Conservation (phyloP, 306 rosid species). For the Prunus mume region DNA sequence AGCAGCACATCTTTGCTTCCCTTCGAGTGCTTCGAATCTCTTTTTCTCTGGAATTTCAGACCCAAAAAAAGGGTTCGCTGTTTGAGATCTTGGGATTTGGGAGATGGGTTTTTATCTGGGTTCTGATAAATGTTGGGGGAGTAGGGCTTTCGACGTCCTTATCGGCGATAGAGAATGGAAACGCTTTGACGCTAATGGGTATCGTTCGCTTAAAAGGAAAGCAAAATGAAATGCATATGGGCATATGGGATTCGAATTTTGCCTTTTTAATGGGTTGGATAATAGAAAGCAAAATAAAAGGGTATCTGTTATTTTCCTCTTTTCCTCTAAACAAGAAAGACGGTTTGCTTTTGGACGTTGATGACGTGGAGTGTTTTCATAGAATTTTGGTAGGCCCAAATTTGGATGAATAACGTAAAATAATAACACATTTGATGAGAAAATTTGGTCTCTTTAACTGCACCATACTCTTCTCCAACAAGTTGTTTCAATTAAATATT, state of each 20-base stretch:
- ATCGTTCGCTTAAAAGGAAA: constrained; percentile 42
- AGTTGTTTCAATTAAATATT: too few relatives aligned
- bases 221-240: constrained; percentile 2
- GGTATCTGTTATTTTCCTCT: neutral
- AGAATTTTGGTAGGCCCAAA: too few relatives aligned
- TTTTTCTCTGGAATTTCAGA: neutral
- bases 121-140: neutral
- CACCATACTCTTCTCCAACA: too few relatives aligned
- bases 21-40: neutral
- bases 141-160: neutral
- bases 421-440: too few relatives aligned
- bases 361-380: neutral
- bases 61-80: neutral
- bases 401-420: too few relatives aligned
- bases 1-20: constrained; percentile 46
- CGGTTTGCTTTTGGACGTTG: neutral
- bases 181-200: constrained; percentile 18
- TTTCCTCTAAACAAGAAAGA: neutral
- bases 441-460: too few relatives aligned
- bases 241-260: neutral
- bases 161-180: neutral
- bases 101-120: neutral
- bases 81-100: neutral
- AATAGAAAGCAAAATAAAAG: neutral
- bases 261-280: constrained; percentile 9